These are phyloP conservation scores for Fermentozyma sake DNA, from an alignment of 1,139 yeast genomes.

Conservation along the genomic window DNA sequence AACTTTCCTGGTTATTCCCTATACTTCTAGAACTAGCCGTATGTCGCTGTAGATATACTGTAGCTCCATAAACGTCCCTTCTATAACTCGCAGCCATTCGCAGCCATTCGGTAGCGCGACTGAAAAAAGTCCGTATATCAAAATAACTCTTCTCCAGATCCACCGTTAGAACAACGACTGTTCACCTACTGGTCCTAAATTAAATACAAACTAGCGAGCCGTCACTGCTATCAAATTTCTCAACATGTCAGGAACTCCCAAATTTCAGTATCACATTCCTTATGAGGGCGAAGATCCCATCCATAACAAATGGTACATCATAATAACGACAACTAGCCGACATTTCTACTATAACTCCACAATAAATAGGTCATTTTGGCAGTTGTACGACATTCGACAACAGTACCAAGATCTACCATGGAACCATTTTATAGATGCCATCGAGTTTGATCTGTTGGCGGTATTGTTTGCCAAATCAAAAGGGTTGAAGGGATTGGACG, in stretches of 20 bases:
- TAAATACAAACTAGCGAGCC: neutral
- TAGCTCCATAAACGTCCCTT: no score
- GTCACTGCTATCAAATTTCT: no score
- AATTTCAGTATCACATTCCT: constrained; percentile 18
- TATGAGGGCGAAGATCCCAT: constrained; percentile 5
- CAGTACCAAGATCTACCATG: constrained; percentile 11
- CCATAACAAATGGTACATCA: constrained; percentile 21
- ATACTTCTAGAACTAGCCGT: no score
- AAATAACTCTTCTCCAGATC: no score
- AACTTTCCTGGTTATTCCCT: no score
- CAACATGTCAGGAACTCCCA: constrained; percentile 7
- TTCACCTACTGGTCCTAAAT: neutral
- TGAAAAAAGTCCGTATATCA: no score
- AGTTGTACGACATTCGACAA: constrained; percentile 22
- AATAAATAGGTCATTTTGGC: constrained; percentile 28
- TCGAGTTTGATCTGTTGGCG: constrained; percentile 29
- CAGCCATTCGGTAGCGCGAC: no score
- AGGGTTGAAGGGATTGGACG: constrained; percentile 18
- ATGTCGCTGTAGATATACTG: no score
- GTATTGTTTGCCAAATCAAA: constrained; percentile 27
- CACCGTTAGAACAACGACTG: no score
- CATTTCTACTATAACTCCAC: constrained; percentile 31
- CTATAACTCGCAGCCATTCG: no score
- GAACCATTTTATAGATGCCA: constrained; percentile 14
- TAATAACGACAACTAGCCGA: constrained; percentile 22